Conservation (phyloP, 306 rosid species). For the Quercus variabilis region DNA sequence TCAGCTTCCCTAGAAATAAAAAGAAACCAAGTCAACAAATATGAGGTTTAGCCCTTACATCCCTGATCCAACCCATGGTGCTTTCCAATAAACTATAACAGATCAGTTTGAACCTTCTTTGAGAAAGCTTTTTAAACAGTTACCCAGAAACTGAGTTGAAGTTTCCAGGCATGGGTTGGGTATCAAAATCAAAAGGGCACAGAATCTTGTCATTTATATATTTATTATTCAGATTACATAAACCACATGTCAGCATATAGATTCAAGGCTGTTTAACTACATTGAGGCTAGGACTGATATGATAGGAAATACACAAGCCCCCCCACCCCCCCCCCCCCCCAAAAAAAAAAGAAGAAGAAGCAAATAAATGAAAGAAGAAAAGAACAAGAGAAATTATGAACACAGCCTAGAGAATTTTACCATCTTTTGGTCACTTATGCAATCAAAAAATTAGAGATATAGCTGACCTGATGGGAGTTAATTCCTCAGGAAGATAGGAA, state of each 20-base stretch:
- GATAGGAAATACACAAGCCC: no score
- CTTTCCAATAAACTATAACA: neutral
- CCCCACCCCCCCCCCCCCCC: neutral
- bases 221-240: neutral
- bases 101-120: neutral
- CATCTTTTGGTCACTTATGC: neutral
- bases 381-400: neutral
- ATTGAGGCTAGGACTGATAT: neutral
- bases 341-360: rapidly evolving
- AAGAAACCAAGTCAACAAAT: slow-evolving; percentile 10
- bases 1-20: slow-evolving; percentile 53
- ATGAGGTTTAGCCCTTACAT: neutral
- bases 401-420: slow-evolving; percentile 1
- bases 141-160: neutral
- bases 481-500: slow-evolving; percentile 46
- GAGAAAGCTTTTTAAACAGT: neutral
- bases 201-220: neutral
- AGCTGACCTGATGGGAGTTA: slow-evolving; percentile 69
- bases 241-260: neutral
- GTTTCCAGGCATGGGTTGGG: neutral
- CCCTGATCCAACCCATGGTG: neutral
- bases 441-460: neutral
- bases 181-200: neutral
- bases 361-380: neutral
- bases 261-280: neutral